These are phyloP conservation scores for Sarocladium oryzae DNA, from an alignment of 2,329 filamentous ascomycete species.

Conservation along the genomic window DNA sequence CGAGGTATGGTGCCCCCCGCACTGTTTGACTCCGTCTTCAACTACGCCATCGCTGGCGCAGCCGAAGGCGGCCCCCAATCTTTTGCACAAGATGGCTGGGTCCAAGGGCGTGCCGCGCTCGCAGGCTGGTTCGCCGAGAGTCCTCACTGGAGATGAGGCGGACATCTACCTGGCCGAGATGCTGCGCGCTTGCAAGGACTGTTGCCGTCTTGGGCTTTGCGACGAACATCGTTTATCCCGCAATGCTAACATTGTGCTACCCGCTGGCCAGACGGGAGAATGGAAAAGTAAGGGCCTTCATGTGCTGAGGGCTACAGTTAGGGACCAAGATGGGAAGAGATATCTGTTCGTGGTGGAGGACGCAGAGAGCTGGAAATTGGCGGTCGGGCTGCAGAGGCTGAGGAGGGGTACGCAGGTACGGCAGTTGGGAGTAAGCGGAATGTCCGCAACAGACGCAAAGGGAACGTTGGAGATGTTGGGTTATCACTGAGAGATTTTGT, in stretches of 20 bases:
- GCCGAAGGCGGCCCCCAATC: slow-evolving; percentile 32
- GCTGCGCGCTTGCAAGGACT: slow-evolving; percentile 57
- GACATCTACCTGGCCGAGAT: slow-evolving; percentile 58
- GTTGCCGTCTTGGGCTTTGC: slow-evolving; percentile 50
- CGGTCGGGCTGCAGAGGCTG: slow-evolving; percentile 53
- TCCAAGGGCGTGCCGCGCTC: slow-evolving; percentile 38
- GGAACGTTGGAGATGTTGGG: slow-evolving; percentile 52
- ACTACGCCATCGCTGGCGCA: slow-evolving; percentile 30
- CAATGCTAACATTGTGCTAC: slow-evolving; percentile 34
- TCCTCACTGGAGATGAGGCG: slow-evolving; percentile 57
- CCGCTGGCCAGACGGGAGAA: slow-evolving; percentile 42
- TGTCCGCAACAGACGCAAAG: slow-evolving; percentile 48
- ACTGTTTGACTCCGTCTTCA: slow-evolving; percentile 43
- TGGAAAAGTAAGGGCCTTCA: slow-evolving; percentile 52
- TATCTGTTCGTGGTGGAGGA: slow-evolving; percentile 60
- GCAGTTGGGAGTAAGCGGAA: slow-evolving; percentile 50
- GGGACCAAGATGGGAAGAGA: slow-evolving; percentile 60
- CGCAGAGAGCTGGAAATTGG: slow-evolving; percentile 63
- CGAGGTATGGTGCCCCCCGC: slow-evolving; percentile 76
- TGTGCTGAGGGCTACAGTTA: slow-evolving; percentile 55
- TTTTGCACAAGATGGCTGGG: slow-evolving; percentile 41
- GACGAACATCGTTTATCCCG: slow-evolving; percentile 31
- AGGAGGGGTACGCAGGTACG: slow-evolving; percentile 54
- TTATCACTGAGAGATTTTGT: slow-evolving; percentile 20
- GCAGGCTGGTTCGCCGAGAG: slow-evolving; percentile 38